Percentiles rank a stretch among this genome's conserved stretches.
These are phyloP conservation scores for Hagleromyces aurorensis DNA, from an alignment of 805 yeast species.

Conservation along the genomic window DNA sequence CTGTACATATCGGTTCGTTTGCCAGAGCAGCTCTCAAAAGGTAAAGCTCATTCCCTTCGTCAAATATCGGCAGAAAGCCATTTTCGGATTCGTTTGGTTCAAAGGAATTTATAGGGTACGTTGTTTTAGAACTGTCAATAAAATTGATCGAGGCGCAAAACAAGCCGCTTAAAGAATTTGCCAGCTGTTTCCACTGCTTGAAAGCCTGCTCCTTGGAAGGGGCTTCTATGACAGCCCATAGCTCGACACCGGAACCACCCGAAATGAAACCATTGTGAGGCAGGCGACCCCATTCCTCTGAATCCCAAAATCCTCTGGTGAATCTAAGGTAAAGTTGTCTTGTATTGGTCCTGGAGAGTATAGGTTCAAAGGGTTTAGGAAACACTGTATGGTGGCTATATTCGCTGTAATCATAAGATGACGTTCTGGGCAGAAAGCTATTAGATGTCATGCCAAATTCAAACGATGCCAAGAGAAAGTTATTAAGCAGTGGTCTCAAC, in stretches of 20 bases:
- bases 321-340: conserved; percentile 78
- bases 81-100: conserved; percentile 14
- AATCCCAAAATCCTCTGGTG: conserved; percentile 93
- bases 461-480: conserved; percentile 63
- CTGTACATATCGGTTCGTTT: conserved; percentile 93
- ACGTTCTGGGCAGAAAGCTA: conserved; percentile 24
- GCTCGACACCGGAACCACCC: conserved; percentile 94
- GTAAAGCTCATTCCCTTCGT: conserved; percentile 36
- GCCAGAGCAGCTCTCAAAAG: conserved; percentile 82
- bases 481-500: conserved; percentile 66
- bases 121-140: conserved; percentile 71
- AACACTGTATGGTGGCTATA: conserved; percentile 55
- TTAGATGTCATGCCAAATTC: conserved; percentile 57
- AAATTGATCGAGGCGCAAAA: conserved; percentile 94
- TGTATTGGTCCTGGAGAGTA: conserved; percentile 56
- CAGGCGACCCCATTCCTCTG: conserved; percentile 75
- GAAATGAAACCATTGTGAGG: conserved; percentile 63
- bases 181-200: conserved; percentile 59
- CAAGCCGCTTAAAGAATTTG: conserved; percentile 75
- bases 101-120: conserved; percentile 46
- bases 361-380: conserved; percentile 75
- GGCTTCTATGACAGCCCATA: conserved; percentile 82
- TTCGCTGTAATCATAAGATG: conserved; percentile 16
- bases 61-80: conserved; percentile 23
- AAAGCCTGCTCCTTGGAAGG: conserved; percentile 45